Percentiles rank a stretch among this genome's conserved stretches.
Conservation (phyloP, 2,329 filamentous ascomycete genomes). For the Cladophialophora carrionii region DNA sequence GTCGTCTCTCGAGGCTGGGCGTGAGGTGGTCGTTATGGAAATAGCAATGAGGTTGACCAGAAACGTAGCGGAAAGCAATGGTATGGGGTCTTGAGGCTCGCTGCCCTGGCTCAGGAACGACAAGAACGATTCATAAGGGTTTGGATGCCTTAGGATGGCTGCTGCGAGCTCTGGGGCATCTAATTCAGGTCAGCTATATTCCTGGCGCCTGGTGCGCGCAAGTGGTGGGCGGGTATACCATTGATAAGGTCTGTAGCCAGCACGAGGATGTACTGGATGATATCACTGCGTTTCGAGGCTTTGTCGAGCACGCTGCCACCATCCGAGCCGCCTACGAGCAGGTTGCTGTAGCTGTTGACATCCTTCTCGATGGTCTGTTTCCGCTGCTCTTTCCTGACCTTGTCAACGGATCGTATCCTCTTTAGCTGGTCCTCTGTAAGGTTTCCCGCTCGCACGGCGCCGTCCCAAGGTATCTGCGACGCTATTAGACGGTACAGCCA, state of each 20-base stretch:
- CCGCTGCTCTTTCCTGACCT: conserved; percentile 88
- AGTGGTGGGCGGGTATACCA: conserved; percentile 55
- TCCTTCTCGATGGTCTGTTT: conserved; percentile 80
- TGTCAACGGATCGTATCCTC: conserved; percentile 96
- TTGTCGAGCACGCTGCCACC: conserved; percentile 79
- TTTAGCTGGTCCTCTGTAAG: conserved; percentile 92
- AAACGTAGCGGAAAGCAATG: conserved; percentile 85
- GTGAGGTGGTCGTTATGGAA: conserved; percentile 64
- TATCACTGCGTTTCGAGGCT: conserved; percentile 81
- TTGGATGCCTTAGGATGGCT: conserved; percentile 72
- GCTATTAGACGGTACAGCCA: conserved; percentile 14
- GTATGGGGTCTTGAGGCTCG: conserved; percentile 83
- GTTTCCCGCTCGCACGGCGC: conserved; percentile 87
- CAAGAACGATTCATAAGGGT: conserved; percentile 75
- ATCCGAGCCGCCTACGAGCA: conserved; percentile 72
- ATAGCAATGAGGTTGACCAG: conserved; percentile 76
- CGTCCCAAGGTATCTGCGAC: conserved; percentile 83
- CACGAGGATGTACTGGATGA: conserved; percentile 93
- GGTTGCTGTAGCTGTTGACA: conserved; percentile 73
- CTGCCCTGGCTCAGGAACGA: conserved; percentile 81
- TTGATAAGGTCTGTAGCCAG: conserved; percentile 84
- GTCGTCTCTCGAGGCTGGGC: conserved; percentile 64
- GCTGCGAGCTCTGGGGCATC: conserved; percentile 78
- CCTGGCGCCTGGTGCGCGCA: not conserved
- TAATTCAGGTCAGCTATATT: conserved; percentile 45